Evolutionary conservation across 176 grass and related monocot species (phyloP).

Genomic region (Aechmea fasciata): DNA sequence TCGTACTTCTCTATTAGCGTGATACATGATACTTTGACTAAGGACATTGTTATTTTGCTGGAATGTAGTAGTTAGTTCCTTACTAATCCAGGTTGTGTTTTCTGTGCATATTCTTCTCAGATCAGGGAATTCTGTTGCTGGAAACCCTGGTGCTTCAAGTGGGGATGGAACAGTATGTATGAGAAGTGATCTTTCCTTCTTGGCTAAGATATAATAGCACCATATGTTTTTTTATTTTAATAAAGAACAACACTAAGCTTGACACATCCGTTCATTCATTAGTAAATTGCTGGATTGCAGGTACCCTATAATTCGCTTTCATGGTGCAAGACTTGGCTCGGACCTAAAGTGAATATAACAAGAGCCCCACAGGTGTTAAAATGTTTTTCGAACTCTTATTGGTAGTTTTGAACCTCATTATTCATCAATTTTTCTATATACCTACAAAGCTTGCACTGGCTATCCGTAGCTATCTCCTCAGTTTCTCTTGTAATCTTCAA

Average conservation of each 20-base stretch:
- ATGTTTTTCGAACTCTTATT: background rate
- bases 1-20: too few relatives aligned
- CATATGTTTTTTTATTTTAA: background rate
- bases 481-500: too few relatives aligned
- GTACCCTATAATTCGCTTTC: constrained; percentile 94
- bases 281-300: constrained; percentile 32
- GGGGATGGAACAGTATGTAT: constrained; percentile 85
- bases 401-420: background rate
- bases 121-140: constrained; percentile 87
- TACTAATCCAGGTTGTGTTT: background rate
- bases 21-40: too few relatives aligned
- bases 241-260: constrained; percentile 7
- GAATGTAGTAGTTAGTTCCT: background rate
- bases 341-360: constrained; percentile 91
- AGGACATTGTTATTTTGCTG: too few relatives aligned
- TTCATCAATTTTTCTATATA: background rate
- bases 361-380: constrained; percentile 73
- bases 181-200: constrained; percentile 21
- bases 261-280: constrained; percentile 8
- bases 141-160: constrained; percentile 57
- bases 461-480: too few relatives aligned
- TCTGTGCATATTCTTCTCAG: constrained; percentile 47
- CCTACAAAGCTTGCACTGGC: background rate
- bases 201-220: constrained; percentile 1
- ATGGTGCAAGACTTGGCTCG: constrained; percentile 98